These are phyloP conservation scores for Torulaspora microellipsoides DNA, from an alignment of 805 yeast species.

Conservation along the genomic window DNA sequence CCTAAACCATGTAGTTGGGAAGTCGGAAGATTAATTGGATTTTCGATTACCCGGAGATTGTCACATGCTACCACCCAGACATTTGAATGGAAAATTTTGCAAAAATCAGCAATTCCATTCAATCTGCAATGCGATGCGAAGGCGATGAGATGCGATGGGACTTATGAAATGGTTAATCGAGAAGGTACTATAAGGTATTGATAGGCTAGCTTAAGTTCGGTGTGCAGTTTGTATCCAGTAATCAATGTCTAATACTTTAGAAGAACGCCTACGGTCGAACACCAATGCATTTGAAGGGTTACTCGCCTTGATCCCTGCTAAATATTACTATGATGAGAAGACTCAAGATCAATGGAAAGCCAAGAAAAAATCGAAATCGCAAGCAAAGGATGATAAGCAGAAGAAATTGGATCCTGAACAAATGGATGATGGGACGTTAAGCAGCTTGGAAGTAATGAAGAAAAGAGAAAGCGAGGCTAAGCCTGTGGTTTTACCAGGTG, in stretches of 20 bases:
- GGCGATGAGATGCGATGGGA: constrained; percentile 16
- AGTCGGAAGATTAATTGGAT: no score
- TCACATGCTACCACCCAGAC: neutral
- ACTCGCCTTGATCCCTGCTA: constrained; percentile 87
- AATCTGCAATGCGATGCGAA: constrained; percentile 3
- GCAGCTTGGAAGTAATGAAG: constrained; percentile 58
- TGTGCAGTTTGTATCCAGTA: neutral
- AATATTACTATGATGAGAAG: constrained; percentile 87
- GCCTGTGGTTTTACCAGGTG: constrained; percentile 39
- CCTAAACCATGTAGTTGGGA: no score
- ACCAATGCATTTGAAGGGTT: constrained; percentile 84
- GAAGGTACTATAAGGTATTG: neutral
- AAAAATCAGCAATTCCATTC: neutral
- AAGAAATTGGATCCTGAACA: constrained; percentile 71
- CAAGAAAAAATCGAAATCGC: constrained; percentile 68
- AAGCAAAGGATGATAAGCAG: constrained; percentile 54
- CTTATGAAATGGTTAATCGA: no score
- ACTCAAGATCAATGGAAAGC: constrained; percentile 88
- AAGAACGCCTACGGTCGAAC: constrained; percentile 73
- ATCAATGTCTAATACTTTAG: constrained; percentile 54
- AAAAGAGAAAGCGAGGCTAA: constrained; percentile 51
- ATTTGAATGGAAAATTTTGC: neutral
- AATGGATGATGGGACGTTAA: constrained; percentile 43
- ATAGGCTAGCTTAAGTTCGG: neutral
- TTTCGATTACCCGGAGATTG: no score